Evolutionary conservation across 495 filamentous ascomycete genomes (phyloP).

Genomic region (Penicillium angulare): DNA sequence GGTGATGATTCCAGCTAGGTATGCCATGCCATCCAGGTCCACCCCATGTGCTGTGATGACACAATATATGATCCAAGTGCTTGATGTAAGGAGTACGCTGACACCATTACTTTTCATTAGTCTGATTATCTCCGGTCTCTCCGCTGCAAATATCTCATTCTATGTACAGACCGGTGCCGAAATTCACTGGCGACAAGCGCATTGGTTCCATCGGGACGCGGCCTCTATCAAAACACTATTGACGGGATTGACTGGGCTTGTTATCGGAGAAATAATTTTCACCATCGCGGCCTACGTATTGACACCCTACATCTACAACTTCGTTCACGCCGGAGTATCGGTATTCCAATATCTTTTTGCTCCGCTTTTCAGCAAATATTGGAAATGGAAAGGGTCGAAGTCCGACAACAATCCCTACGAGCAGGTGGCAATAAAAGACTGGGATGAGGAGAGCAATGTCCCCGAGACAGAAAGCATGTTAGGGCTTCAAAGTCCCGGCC

Average conservation of each 20-base stretch:
- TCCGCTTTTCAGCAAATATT: neutral
- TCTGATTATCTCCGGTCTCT: constrained; percentile 20
- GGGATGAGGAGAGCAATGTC: constrained; percentile 14
- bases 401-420: no score
- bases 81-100: no score
- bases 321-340: neutral
- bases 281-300: constrained; percentile 14
- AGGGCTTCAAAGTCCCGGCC: no score
- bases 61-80: no score
- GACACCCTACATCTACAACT: constrained; percentile 18
- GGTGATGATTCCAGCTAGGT: constrained; percentile 30
- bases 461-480: constrained; percentile 2
- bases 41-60: no score
- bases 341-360: neutral
- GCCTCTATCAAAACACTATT: constrained; percentile 25
- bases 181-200: constrained; percentile 33
- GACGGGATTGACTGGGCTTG: constrained; percentile 20
- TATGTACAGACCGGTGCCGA: constrained; percentile 29
- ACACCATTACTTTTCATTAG: constrained; percentile 6
- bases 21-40: no score
- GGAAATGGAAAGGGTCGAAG: no score
- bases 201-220: constrained; percentile 24
- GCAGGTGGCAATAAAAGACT: constrained; percentile 17
- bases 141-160: constrained; percentile 32
- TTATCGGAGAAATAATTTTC: constrained; percentile 23